phyloP scores from a whole-genome alignment of 495 filamentous ascomycete species.

The Daldinia bambusicola region DNA sequence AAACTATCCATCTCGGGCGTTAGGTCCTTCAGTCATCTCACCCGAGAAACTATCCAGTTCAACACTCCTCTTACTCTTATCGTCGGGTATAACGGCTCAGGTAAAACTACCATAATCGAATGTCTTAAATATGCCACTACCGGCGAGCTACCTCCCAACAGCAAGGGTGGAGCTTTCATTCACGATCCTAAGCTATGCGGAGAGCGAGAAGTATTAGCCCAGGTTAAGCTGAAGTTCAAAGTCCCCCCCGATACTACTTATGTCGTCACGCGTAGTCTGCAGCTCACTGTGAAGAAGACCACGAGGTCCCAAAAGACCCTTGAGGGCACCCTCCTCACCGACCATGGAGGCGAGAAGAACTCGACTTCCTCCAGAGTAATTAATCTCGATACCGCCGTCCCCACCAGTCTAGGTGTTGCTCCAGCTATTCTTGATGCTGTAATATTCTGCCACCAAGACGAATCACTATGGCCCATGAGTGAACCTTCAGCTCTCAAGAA shows the following conservation, averaged over 20 bases:
- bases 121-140: slow-evolving; percentile 99
- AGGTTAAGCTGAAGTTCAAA: slow-evolving; percentile 89
- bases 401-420: slow-evolving; percentile 89
- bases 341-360: slow-evolving; percentile 82
- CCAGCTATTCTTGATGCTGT: slow-evolving; percentile 89
- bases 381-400: slow-evolving; percentile 84
- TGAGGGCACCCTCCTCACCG: slow-evolving; percentile 77
- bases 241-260: slow-evolving; percentile 77
- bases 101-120: slow-evolving; percentile 99
- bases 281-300: slow-evolving; percentile 86
- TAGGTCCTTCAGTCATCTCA: slow-evolving; percentile 86
- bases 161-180: slow-evolving; percentile 93
- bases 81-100: slow-evolving; percentile 95
- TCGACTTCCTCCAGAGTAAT: slow-evolving; percentile 79
- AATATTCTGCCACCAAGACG: slow-evolving; percentile 99
- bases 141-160: slow-evolving; percentile 92
- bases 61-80: slow-evolving; percentile 91
- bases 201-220: slow-evolving; percentile 90
- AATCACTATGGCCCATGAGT: slow-evolving; percentile 97
- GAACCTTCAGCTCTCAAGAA: slow-evolving; percentile 87
- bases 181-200: slow-evolving; percentile 93
- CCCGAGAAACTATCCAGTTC: slow-evolving; percentile 86
- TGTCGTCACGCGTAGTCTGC: slow-evolving; percentile 82
- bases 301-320: slow-evolving; percentile 77
- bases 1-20: slow-evolving; percentile 88